Evolutionary conservation across 306 rosid genomes (phyloP), one percentile per base, ranked within the genome.

Genomic region (Astragalus glycyphyllos): DNA sequence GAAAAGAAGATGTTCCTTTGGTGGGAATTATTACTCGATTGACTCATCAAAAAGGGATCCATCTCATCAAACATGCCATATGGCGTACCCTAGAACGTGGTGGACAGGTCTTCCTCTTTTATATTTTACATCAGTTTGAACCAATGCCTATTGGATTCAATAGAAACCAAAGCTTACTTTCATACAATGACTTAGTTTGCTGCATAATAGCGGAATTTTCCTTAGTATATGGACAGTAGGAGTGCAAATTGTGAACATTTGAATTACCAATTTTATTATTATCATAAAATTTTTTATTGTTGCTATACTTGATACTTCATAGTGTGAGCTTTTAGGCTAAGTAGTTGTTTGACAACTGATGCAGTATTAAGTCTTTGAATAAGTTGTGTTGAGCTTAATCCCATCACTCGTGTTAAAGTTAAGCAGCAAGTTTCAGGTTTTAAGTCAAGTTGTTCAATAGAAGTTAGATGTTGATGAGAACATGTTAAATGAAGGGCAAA

Each of bases 31-130:
- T 95, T 73, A 71, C 90, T 67, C 92, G 99, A 71, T 71, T 95
- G 81, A 95, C 99, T 74, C 92, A 89, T 58, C 99, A 95, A 76
- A 95, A 95, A 87, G 99, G 99, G 84, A 95, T 91, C 68, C 96
- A 95, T 84, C 99, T 95, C 75, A 95, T 95, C 83, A 91, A 87
- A 79, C 97, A 91, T 75, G 96, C 97, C 68, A 86, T 95, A 48
- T 40, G 75, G 87, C 89, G 71, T 54, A 82, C 92, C 78, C 79
- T 95, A 69, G 97, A 89, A 46, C 89, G 96, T 37, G 85, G 82
- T 59, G 99, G 97, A 77, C 97, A 95, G 99, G 99, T 95, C 60
- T 62, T 70, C 56, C 58, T 65, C 41, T 67, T 74, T 51, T 48
- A 35, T 64, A 44, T 62, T 66, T 42, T 16, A n/a, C 8, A 35